A percentile compares a stretch with the other conserved stretches of the same genome.
Conservation (phyloP, 2,329 filamentous ascomycete species). For the Setomelanomma holmii region DNA sequence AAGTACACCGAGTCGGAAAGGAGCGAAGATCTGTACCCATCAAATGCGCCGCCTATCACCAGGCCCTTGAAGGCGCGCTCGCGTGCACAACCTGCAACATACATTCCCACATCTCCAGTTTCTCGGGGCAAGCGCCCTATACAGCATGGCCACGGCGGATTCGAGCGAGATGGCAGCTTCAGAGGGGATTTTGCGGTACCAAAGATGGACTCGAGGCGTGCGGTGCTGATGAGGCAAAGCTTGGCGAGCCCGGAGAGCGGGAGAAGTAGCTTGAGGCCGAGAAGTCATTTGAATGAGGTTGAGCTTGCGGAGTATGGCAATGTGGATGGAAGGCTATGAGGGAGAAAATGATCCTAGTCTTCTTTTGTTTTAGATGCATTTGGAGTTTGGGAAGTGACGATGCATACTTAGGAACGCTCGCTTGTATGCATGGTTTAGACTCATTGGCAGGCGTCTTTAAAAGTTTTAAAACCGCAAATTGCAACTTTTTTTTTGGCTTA, state of each 20-base stretch:
- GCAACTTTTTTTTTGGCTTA: too few relatives aligned
- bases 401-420: neutral
- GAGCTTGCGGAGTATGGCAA: conserved; percentile 36
- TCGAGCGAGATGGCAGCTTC: conserved; percentile 15
- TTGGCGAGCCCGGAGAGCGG: conserved; percentile 26
- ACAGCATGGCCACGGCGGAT: conserved; percentile 23
- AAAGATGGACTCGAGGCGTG: conserved; percentile 25
- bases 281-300: conserved; percentile 39
- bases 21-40: conserved; percentile 16
- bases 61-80: conserved; percentile 22
- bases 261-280: conserved; percentile 35
- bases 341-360: too few relatives aligned
- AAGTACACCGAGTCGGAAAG: conserved; percentile 26
- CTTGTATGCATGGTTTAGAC: neutral
- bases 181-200: conserved; percentile 10
- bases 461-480: neutral
- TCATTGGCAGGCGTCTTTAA: neutral
- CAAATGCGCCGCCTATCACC: conserved; percentile 7
- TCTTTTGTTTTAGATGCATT: too few relatives aligned
- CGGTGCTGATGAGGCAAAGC: conserved; percentile 31
- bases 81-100: neutral
- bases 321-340: conserved; percentile 21
- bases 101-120: conserved; percentile 2
- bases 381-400: neutral
- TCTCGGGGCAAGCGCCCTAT: conserved; percentile 27